phyloP scores from a whole-genome alignment of 2,329 filamentous ascomycete species.

The Fusarium hainanense region DNA sequence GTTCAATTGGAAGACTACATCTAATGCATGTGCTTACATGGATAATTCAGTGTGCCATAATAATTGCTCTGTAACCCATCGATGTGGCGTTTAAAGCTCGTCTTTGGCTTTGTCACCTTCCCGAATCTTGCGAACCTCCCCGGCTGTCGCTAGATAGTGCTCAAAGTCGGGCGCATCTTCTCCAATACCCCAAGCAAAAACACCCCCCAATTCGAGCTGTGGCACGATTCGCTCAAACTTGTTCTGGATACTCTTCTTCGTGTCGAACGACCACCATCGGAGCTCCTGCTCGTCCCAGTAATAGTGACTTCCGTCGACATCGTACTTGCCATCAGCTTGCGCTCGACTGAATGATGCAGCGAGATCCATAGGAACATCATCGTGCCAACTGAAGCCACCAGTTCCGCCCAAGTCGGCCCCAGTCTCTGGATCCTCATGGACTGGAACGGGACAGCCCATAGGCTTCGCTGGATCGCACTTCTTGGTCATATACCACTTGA shows the following conservation, averaged over 20 bases:
- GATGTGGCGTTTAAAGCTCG: conserved; percentile 44
- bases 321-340: conserved; percentile 60
- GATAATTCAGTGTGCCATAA: conserved; percentile 16
- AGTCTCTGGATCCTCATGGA: conserved; percentile 67
- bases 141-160: conserved; percentile 53
- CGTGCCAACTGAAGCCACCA: conserved; percentile 70
- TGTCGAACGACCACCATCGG: conserved; percentile 82
- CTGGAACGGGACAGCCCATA: conserved; percentile 65
- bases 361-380: conserved; percentile 64
- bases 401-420: conserved; percentile 68
- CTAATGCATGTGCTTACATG: conserved; percentile 16
- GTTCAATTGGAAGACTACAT: conserved; percentile 13
- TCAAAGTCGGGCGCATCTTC: conserved; percentile 67
- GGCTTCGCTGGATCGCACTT: conserved; percentile 55
- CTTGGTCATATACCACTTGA: conserved; percentile 70
- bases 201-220: conserved; percentile 69
- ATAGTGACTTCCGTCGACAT: conserved; percentile 73
- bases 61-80: neutral
- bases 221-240: conserved; percentile 72
- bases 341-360: conserved; percentile 69
- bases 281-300: conserved; percentile 70
- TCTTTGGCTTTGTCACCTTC: conserved; percentile 37
- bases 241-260: conserved; percentile 65
- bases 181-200: conserved; percentile 80
- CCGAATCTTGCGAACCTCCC: conserved; percentile 37